Evolutionary conservation across 2,329 filamentous ascomycete genomes (phyloP), one percentile per base, ranked within the genome.

Genomic region (Albifimbria verrucaria): DNA sequence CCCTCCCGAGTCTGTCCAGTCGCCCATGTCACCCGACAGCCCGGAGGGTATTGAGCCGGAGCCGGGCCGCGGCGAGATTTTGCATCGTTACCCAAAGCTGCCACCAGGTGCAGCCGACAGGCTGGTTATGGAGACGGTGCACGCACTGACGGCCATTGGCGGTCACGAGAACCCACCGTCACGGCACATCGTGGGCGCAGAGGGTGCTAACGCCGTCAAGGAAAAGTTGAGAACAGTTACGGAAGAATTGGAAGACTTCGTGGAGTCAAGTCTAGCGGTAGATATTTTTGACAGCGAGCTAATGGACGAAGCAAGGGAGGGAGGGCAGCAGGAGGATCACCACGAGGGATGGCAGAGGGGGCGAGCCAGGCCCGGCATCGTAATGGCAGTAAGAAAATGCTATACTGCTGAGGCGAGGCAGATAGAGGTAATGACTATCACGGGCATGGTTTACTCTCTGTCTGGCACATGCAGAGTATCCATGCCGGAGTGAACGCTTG

Each of bases 221-320:
- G 94, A 97, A 73, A 97, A 97, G 73, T 76, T 99, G 52, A 96
- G 95, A 75, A 97, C 92, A 2, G 90, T 97, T 3, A 96, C 91
- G 57, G 92, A 97, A 68, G 94, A 97, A 74, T 75, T 97, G 52
- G 94, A 97, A 69, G 94, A 97, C 61, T 97, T 97, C 70, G 88
- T 96, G 24, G 91, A 96, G 62, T 88, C 92, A 23, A 97, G 92
- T 64, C 79, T 88, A 59, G 87, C 90, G 0, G 92, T 94, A 17
- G 92, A 96, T 68, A 89, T 91, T 24, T 82, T 82, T 55, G 80
- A 83, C 42, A 81, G 74, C 60, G 79, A 82, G 64, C 65, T 82
- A 32, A 77, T 77, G 55, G 71, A 70, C 2, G 80, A 83, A 64
- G 80, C 77, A 3, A 74, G 75, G 48, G 72, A 76, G 50, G 72